Evolutionary conservation across 108 stramenopile genomes (phyloP), one percentile per base, ranked within the genome.

Genomic region (Thalassiosira profunda): DNA sequence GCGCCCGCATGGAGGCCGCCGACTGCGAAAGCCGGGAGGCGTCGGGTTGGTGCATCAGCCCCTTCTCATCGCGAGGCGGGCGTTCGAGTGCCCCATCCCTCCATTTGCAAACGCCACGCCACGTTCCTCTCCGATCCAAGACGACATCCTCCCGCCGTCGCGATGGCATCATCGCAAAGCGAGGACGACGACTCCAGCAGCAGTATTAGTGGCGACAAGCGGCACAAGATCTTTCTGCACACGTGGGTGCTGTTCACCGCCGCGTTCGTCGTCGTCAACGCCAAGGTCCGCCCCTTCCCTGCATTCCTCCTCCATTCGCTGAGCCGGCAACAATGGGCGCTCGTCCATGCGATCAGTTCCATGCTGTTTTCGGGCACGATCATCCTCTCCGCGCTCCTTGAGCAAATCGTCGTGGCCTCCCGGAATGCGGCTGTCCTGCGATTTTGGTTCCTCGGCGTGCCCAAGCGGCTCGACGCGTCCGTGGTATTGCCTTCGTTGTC

Each of bases 341-440:
- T 74, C 20, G 24, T 67, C 2, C 73, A 74, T 59, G 73, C 73
- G 12, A n/a, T 74, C 5, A 45, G 43, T 12, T 40, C 20, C 12
- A 76, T 76, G 74, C 20, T 69, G 14, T 69, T 76, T 51, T 42
- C 47, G 5, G 74, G 74, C 26, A 60, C 41, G 11, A 76, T 76
- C 45, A 35, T 76, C 2, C 53, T 53, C 3, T 57, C 74, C 3
- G 53, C 74, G 4, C 29, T 76, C 23, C 20, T 76, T 7, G 74
- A 76, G 41, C 58, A 54, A 42, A 14, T 69, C 20, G 67, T 55
- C 37, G 46, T 52, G 23, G 3, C 38, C 4, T 6, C 46, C 12
- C 12, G 21, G 21, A 23, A 67, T 35, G 25, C 11, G 10, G 25
- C 29, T 4, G 59, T 45, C 7, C 18, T 58, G 35, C 20, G 21